A percentile compares a stretch with the other conserved stretches of the same genome.
phyloP scores from a whole-genome alignment of 1,284 basidiomycete genomes.

The Marasmius fiardii region DNA sequence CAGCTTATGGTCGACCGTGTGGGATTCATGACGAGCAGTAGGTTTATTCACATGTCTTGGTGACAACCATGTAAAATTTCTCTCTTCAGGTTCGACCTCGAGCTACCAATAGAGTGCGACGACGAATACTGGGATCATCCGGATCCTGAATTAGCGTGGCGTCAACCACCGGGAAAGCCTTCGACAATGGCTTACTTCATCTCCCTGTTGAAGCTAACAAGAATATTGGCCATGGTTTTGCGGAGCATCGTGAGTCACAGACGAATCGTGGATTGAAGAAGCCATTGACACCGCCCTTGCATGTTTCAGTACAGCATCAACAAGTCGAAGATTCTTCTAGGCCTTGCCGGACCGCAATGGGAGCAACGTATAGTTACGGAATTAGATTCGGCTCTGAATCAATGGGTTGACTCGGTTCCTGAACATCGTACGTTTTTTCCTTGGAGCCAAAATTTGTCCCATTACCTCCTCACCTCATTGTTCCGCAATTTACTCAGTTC shows the following conservation, averaged over 20 bases:
- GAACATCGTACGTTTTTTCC: slow-evolving; percentile 47
- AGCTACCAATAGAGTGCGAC: slow-evolving; percentile 67
- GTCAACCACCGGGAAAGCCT: slow-evolving; percentile 54
- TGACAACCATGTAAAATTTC: background rate
- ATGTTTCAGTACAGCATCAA: slow-evolving; percentile 65
- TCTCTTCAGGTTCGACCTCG: slow-evolving; percentile 61
- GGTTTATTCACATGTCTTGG: slow-evolving; percentile 20
- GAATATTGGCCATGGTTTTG: slow-evolving; percentile 61
- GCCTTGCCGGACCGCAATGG: slow-evolving; percentile 58
- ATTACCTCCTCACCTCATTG: background rate
- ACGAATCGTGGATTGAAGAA: background rate
- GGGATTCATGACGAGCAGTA: slow-evolving; percentile 85
- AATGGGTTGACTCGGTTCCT: slow-evolving; percentile 74
- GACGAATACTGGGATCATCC: slow-evolving; percentile 74
- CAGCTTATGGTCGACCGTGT: slow-evolving; percentile 74
- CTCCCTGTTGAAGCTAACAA: slow-evolving; percentile 54
- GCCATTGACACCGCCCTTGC: background rate
- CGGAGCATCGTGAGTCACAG: slow-evolving; percentile 54
- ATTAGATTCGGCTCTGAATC: slow-evolving; percentile 73
- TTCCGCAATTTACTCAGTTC: background rate
- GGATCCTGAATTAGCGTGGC: slow-evolving; percentile 46
- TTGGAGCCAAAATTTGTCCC: background rate
- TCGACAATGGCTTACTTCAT: slow-evolving; percentile 54
- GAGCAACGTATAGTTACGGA: slow-evolving; percentile 73
- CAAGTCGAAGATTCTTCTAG: slow-evolving; percentile 56